A percentile compares a stretch with the other conserved stretches of the same genome.
These are phyloP conservation scores for Gastrolobium bilobum DNA, from an alignment of 306 rosid species.

Conservation along the genomic window DNA sequence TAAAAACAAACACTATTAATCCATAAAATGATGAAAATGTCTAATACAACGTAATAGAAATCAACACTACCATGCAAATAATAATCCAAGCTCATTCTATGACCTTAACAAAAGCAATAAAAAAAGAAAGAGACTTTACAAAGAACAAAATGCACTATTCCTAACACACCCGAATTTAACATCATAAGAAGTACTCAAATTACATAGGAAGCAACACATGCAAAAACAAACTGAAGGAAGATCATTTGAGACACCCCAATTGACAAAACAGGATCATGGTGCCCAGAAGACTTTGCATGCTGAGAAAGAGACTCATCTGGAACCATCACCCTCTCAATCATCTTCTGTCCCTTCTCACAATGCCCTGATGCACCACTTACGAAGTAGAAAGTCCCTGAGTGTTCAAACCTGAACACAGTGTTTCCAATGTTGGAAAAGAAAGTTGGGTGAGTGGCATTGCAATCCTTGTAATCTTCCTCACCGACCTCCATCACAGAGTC, in stretches of 20 bases:
- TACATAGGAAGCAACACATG: slow-evolving; percentile 24
- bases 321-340: slow-evolving; percentile 73
- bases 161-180: slow-evolving; percentile 15
- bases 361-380: slow-evolving; percentile 86
- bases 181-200: slow-evolving; percentile 28
- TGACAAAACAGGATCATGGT: slow-evolving; percentile 27
- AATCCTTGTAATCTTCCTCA: slow-evolving; percentile 62
- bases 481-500: slow-evolving; percentile 90
- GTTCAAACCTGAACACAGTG: slow-evolving; percentile 58
- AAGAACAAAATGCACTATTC: not conserved
- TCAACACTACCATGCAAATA: too few species aligned
- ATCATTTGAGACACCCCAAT: slow-evolving; percentile 42
- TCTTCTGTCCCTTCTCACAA: slow-evolving; percentile 78
- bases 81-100: too few species aligned
- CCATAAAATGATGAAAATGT: too few species aligned
- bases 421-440: slow-evolving; percentile 78
- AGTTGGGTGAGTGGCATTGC: slow-evolving; percentile 80
- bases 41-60: too few species aligned
- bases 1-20: too few species aligned
- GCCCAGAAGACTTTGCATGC: slow-evolving; percentile 47
- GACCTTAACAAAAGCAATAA: too few species aligned
- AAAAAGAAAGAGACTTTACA: not conserved
- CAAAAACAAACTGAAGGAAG: slow-evolving; percentile 46
- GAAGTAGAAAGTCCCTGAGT: slow-evolving; percentile 78
- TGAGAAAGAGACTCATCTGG: slow-evolving; percentile 51